These are phyloP conservation scores for Ganoderma lingzhi DNA, from an alignment of 1,284 basidiomycete species.

Conservation along the genomic window DNA sequence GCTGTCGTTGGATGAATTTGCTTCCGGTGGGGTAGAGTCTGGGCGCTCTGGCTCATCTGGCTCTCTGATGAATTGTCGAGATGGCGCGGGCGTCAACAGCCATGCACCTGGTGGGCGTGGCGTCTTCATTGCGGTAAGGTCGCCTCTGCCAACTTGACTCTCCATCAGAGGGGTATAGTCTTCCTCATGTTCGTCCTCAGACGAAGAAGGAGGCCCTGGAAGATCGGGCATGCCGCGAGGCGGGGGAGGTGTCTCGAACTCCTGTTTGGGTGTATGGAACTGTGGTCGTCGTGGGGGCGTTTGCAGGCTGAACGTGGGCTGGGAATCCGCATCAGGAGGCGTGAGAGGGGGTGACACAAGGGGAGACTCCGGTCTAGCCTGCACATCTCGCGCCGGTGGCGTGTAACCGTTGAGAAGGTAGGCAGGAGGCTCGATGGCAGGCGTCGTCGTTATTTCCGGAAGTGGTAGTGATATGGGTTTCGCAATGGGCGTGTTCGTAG, in stretches of 20 bases:
- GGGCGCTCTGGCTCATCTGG: conserved; percentile 21
- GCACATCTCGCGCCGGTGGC: conserved; percentile 7
- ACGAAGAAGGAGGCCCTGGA: conserved; percentile 61
- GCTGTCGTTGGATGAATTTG: conserved; percentile 27
- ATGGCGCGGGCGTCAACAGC: conserved; percentile 61
- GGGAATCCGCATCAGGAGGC: conserved; percentile 24
- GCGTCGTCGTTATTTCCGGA: conserved; percentile 35
- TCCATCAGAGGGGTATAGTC: conserved; percentile 38
- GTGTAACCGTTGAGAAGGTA: conserved; percentile 7
- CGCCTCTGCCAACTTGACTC: conserved; percentile 30
- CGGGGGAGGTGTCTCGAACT: conserved; percentile 69
- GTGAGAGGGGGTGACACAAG: conserved; percentile 29
- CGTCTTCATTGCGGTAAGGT: conserved; percentile 60
- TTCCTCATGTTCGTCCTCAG: conserved; percentile 52
- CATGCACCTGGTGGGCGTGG: conserved; percentile 75
- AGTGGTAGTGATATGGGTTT: conserved; percentile 41
- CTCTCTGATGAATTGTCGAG: conserved; percentile 35
- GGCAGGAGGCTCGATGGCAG: conserved; percentile 24
- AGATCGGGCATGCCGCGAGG: conserved; percentile 54
- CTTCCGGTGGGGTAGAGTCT: conserved; percentile 35
- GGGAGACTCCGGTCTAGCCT: conserved; percentile 21
- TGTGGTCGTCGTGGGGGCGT: conserved; percentile 62
- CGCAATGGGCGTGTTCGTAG: conserved; percentile 49
- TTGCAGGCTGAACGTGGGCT: conserved; percentile 32
- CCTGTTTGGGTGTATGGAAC: conserved; percentile 50